These are phyloP conservation scores for Amanita molliuscula DNA, from an alignment of 768 basidiomycete genomes.

Conservation along the genomic window DNA sequence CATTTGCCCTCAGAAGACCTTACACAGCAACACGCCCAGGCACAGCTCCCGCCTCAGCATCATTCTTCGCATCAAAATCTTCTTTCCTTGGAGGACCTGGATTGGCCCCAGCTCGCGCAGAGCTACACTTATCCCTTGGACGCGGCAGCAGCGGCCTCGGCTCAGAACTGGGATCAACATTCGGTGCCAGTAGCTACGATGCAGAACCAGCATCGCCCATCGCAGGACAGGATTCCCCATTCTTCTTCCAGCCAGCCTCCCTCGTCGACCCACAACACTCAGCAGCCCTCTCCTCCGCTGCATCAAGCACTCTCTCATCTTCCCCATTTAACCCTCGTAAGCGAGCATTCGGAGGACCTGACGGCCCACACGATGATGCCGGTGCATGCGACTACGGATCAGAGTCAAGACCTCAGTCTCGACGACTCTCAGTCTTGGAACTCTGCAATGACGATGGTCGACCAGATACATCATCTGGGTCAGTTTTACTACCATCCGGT, in stretches of 20 bases:
- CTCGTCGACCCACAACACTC: constrained; percentile 16
- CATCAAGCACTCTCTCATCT: constrained; percentile 17
- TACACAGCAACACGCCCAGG: constrained; percentile 55
- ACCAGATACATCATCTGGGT: constrained; percentile 17
- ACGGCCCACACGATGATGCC: constrained; percentile 26
- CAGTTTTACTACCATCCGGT: constrained; percentile 19
- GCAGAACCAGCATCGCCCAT: constrained; percentile 14
- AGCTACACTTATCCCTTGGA: constrained; percentile 28
- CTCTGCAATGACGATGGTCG: constrained; percentile 61
- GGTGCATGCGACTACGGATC: constrained; percentile 54
- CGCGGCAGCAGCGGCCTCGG: constrained; percentile 19
- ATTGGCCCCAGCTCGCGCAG: constrained; percentile 31
- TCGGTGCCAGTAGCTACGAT: constrained; percentile 8
- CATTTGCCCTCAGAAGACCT: constrained; percentile 46
- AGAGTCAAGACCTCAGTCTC: constrained; percentile 71
- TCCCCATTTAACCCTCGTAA: constrained; percentile 39
- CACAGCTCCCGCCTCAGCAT: constrained; percentile 61
- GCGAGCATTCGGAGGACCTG: constrained; percentile 52
- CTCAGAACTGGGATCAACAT: constrained; percentile 8
- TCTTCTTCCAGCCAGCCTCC: constrained; percentile 46
- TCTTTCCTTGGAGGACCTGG: constrained; percentile 41
- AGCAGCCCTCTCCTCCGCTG: constrained; percentile 16
- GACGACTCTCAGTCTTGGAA: constrained; percentile 78
- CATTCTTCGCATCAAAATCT: constrained; percentile 44
- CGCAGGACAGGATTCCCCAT: constrained; percentile 41